Conservation (phyloP, 1,284 basidiomycete species). For the Rhodotorula sp. region DNA sequence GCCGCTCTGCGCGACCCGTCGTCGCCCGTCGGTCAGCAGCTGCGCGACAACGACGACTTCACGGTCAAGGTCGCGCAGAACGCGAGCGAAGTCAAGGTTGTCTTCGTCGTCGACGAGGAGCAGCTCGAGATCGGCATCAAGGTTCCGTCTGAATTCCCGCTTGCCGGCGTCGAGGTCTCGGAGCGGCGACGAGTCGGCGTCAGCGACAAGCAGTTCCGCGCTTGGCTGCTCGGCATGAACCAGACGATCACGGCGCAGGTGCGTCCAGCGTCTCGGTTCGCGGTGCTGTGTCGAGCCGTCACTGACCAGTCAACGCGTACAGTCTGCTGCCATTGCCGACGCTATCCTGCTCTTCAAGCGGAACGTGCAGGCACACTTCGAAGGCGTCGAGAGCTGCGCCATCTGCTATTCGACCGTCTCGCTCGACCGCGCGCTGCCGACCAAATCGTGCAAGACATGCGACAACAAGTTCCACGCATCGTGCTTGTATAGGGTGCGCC, state of each 20-base stretch:
- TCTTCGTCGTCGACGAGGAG: constrained; percentile 91
- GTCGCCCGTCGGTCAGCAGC: constrained; percentile 51
- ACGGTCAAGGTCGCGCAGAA: constrained; percentile 68
- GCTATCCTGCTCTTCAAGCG: constrained; percentile 91
- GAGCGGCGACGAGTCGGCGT: constrained; percentile 85
- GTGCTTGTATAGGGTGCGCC: constrained; percentile 73
- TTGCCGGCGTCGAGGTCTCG: constrained; percentile 82
- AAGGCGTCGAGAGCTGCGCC: constrained; percentile 88
- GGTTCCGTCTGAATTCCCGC: constrained; percentile 87
- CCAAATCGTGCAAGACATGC: constrained; percentile 80
- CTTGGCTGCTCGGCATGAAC: constrained; percentile 90
- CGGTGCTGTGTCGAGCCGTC: not conserved
- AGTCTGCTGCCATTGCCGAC: constrained; percentile 91
- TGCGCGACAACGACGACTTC: constrained; percentile 75
- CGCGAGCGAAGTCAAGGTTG: constrained; percentile 73
- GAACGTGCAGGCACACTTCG: constrained; percentile 87
- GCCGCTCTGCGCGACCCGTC: constrained; percentile 69
- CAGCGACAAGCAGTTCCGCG: constrained; percentile 85
- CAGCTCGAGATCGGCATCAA: constrained; percentile 85
- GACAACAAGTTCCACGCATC: constrained; percentile 86
- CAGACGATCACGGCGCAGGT: constrained; percentile 87
- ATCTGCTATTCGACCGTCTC: constrained; percentile 85
- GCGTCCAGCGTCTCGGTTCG: constrained; percentile 44
- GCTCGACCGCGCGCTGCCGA: constrained; percentile 83
- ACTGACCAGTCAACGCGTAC: constrained; percentile 9